A percentile compares a stretch with the other conserved stretches of the same genome.
These are phyloP conservation scores for Talaromyces sp. DNA, from an alignment of 2,329 filamentous ascomycete species.

Conservation along the genomic window DNA sequence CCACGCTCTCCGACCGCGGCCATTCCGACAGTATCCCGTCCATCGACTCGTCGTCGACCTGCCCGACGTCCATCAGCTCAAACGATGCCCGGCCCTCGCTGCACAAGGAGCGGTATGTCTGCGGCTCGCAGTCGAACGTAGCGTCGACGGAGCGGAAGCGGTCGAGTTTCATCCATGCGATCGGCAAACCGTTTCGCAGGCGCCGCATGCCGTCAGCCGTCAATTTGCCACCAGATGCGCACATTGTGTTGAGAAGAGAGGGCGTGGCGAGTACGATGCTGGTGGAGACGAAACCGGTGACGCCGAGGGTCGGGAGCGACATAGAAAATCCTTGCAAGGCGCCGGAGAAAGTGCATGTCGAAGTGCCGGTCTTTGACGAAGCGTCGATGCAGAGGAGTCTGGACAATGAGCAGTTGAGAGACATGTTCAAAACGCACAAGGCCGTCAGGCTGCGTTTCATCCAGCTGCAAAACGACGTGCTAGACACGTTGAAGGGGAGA, in stretches of 20 bases:
- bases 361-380: slow-evolving; percentile 30
- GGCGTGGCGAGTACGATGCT: slow-evolving; percentile 25
- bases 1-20: slow-evolving; percentile 24
- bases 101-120: neutral
- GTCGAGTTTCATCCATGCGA: slow-evolving; percentile 27
- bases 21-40: slow-evolving; percentile 32
- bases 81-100: slow-evolving; percentile 22
- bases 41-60: slow-evolving; percentile 32
- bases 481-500: slow-evolving; percentile 22
- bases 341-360: slow-evolving; percentile 14
- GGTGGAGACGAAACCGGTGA: slow-evolving; percentile 18
- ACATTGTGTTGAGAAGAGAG: slow-evolving; percentile 19
- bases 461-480: slow-evolving; percentile 26
- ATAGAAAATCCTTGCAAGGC: slow-evolving; percentile 5
- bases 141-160: slow-evolving; percentile 21
- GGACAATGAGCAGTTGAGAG: slow-evolving; percentile 23
- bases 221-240: slow-evolving; percentile 22
- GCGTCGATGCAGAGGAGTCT: slow-evolving; percentile 29
- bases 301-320: neutral
- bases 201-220: slow-evolving; percentile 24
- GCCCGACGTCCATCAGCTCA: slow-evolving; percentile 34
- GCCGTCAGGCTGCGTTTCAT: slow-evolving; percentile 26
- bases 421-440: slow-evolving; percentile 26
- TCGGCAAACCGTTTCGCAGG: slow-evolving; percentile 32
- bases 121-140: slow-evolving; percentile 22